Base-by-base conservation (phyloP, 805 yeast species). In the Maudiozyma pseudohumilis region DNA sequence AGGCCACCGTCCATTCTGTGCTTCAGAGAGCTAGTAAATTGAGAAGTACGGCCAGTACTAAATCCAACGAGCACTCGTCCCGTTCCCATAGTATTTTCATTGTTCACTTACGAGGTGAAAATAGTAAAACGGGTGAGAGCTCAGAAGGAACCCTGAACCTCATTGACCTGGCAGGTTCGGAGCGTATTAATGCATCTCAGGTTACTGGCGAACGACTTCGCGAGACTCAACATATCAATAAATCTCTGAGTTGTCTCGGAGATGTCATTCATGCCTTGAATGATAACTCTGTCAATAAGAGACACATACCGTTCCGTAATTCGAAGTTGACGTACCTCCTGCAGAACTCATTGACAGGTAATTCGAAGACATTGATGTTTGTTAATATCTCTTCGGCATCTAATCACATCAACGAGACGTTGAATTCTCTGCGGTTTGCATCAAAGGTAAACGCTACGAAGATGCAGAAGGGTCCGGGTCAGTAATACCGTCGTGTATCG, bases 81-180 rank as follows among this genome's bases (percentile, higher is more conserved):
- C 70, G 98, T 49, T 89, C 97, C 0, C 98, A 89, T 56, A 78
- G 84, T 4, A 78, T 89, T 0, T 87, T 84, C 48, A 77, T 74
- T 9, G 64, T 92, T 3, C 61, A 68, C 13, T 61, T 89, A 11
- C 40, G 54, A 2, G 94, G 95, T 0, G 36, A 34, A 3, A 75
- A 83, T 50, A 15, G 44, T 2, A 49, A 51, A 8, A 74, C 80
- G 0, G 72, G 74, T 0, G 73, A 72, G 21, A 41, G 44, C 1
- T 57, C 70, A 2, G 49, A 61, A 12, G 92, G 96, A 9, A 68
- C 73, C 2, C 63, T 89, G 40, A 88, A 89, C 52, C 63, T 89
- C 38, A 77, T 92, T 34, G 98, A 89, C 60, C 65, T 89, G 39
- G 98, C 98, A 0, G 98, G 98, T 2, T 85, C 95, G 0, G 98